Evolutionary conservation across 2,329 filamentous ascomycete genomes (phyloP).

Genomic region (Fusarium miscanthi): DNA sequence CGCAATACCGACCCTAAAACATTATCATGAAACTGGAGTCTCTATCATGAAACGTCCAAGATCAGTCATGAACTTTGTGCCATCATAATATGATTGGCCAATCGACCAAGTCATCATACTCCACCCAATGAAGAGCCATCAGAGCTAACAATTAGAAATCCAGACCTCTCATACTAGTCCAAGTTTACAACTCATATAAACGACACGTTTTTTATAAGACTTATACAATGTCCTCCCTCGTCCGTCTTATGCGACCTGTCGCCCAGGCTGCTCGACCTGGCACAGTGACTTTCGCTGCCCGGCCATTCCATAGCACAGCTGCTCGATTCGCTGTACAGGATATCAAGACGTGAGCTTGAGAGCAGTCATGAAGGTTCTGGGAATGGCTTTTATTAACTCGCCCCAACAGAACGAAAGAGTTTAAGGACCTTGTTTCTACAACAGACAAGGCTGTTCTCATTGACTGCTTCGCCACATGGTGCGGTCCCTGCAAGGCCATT

Average conservation of each 20-base stretch:
- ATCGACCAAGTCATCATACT: constrained; percentile 7
- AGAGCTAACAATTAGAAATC: constrained; percentile 37
- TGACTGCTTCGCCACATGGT: constrained; percentile 76
- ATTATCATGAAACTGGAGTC: neutral
- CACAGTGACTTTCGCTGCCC: constrained; percentile 14
- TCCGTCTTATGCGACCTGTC: constrained; percentile 36
- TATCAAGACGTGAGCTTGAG: constrained; percentile 50
- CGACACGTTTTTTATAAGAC: neutral
- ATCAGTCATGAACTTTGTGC: neutral
- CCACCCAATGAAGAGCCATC: constrained; percentile 21
- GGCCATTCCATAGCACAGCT: constrained; percentile 52
- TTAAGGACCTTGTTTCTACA: constrained; percentile 63
- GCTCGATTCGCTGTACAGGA: constrained; percentile 60
- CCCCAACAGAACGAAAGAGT: constrained; percentile 67
- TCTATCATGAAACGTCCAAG: constrained; percentile 10
- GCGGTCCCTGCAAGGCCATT: constrained; percentile 94
- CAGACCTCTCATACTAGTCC: constrained; percentile 14
- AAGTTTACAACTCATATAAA: neutral
- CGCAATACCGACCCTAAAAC: neutral
- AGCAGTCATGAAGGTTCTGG: neutral
- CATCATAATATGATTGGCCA: constrained; percentile 23
- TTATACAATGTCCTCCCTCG: constrained; percentile 33
- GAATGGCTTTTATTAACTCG: neutral
- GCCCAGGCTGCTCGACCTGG: constrained; percentile 34
- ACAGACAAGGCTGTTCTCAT: constrained; percentile 74